phyloP scores from a whole-genome alignment of 2,329 filamentous ascomycete species.

The Penicillium sclerotiorum region DNA sequence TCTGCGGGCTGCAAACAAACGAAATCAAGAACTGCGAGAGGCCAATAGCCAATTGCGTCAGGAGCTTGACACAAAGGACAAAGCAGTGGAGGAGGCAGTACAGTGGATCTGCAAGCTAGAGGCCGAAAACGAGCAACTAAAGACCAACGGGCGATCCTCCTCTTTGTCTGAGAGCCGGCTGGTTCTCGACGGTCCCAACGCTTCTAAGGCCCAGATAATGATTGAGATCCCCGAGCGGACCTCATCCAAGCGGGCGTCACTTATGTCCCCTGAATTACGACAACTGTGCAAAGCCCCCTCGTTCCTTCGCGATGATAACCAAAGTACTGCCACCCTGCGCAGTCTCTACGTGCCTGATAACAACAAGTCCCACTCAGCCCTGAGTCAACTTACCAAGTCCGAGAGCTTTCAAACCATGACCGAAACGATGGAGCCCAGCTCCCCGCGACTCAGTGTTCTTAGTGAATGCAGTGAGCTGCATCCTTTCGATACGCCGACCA shows the following conservation, averaged over 20 bases:
- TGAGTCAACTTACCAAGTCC: slow-evolving; percentile 36
- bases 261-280: slow-evolving; percentile 27
- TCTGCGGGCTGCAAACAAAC: slow-evolving; percentile 38
- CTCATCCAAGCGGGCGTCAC: slow-evolving; percentile 38
- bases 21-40: slow-evolving; percentile 40
- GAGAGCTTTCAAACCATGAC: slow-evolving; percentile 41
- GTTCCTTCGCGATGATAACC: slow-evolving; percentile 41
- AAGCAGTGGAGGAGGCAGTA: slow-evolving; percentile 47
- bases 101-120: slow-evolving; percentile 48
- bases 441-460: slow-evolving; percentile 46
- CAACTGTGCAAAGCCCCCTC: slow-evolving; percentile 40
- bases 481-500: slow-evolving; percentile 30
- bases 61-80: slow-evolving; percentile 44
- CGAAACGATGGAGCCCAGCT: slow-evolving; percentile 37
- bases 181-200: slow-evolving; percentile 29
- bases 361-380: slow-evolving; percentile 28
- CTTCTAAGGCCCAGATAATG: slow-evolving; percentile 23
- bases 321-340: slow-evolving; percentile 42
- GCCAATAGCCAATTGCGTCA: slow-evolving; percentile 40
- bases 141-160: slow-evolving; percentile 22
- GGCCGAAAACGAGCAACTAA: slow-evolving; percentile 40
- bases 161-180: slow-evolving; percentile 30
- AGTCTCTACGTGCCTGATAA: slow-evolving; percentile 40
- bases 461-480: slow-evolving; percentile 50
- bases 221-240: slow-evolving; percentile 44